phyloP scores from a whole-genome alignment of 108 stramenopile species.

The Parietichytrium sp. region DNA sequence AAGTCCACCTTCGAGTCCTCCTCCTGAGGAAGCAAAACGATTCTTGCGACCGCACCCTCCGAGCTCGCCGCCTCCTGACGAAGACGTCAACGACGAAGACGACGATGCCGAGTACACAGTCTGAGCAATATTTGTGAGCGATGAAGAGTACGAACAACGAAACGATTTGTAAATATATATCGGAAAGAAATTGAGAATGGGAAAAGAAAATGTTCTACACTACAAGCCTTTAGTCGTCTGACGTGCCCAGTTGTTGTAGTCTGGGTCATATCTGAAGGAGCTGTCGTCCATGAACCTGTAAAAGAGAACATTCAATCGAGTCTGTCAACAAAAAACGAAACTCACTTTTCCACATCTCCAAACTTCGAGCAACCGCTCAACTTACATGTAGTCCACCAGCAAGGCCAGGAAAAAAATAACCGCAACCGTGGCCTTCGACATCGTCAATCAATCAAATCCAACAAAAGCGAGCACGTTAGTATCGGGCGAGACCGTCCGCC shows the following conservation, averaged over 20 bases:
- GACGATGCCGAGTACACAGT: no score
- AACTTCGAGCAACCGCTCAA: no score
- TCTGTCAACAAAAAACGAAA: no score
- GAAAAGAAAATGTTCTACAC: no score
- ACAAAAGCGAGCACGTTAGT: neutral
- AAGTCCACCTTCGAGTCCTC: neutral
- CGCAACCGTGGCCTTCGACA: neutral
- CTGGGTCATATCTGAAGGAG: conserved; percentile 1
- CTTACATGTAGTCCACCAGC: neutral
- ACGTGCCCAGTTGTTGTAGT: conserved; percentile 20
- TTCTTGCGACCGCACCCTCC: conserved; percentile 23
- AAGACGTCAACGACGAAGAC: neutral
- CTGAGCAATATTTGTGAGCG: no score
- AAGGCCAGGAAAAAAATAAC: neutral
- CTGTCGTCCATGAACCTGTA: conserved; percentile 29
- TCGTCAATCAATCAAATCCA: neutral
- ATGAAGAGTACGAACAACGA: no score
- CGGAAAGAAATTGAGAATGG: no score
- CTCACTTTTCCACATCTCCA: no score
- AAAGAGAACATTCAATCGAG: no score
- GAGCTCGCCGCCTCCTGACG: neutral
- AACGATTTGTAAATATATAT: no score
- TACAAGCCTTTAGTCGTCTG: conserved; percentile 18
- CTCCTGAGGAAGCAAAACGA: neutral
- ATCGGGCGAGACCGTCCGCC: neutral